Percentiles rank a stretch among this genome's conserved stretches.
Evolutionary conservation across 2,329 filamentous ascomycete genomes (phyloP).

Genomic region (Pseudomassariella vexata): DNA sequence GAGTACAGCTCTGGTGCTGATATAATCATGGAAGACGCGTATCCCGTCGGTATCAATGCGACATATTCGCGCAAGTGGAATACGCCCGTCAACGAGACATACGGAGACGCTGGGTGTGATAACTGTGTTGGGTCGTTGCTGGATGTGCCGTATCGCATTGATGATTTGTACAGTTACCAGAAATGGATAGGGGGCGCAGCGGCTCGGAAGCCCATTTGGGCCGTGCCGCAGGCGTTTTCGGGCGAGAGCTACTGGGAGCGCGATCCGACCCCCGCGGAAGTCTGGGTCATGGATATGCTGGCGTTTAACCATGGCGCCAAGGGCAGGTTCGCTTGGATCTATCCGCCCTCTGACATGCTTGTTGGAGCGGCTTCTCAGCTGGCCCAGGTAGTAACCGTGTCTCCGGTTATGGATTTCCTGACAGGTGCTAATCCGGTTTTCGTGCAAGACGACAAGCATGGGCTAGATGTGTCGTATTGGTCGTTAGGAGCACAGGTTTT

Average conservation of each 20-base stretch:
- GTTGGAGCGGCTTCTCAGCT: slow-evolving; percentile 32
- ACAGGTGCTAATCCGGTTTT: slow-evolving; percentile 22
- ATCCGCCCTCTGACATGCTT: slow-evolving; percentile 31
- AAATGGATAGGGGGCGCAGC: slow-evolving; percentile 31
- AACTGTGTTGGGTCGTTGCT: slow-evolving; percentile 47
- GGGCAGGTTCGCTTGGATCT: slow-evolving; percentile 39
- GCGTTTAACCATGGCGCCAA: slow-evolving; percentile 40
- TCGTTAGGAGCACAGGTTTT: slow-evolving; percentile 19
- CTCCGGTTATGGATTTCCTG: slow-evolving; percentile 33
- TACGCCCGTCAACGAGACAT: slow-evolving; percentile 51
- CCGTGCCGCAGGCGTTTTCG: slow-evolving; percentile 41
- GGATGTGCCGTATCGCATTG: slow-evolving; percentile 41
- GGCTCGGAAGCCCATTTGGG: slow-evolving; percentile 30
- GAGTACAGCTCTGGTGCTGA: slow-evolving; percentile 50
- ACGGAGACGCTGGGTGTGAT: slow-evolving; percentile 60
- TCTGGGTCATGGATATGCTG: slow-evolving; percentile 37
- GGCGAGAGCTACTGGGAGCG: slow-evolving; percentile 42
- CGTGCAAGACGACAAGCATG: slow-evolving; percentile 7
- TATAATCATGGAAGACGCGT: slow-evolving; percentile 54
- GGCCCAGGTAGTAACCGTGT: slow-evolving; percentile 27
- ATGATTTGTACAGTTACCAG: slow-evolving; percentile 32
- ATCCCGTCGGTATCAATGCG: slow-evolving; percentile 53
- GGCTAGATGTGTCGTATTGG: slow-evolving; percentile 33
- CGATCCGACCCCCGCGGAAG: slow-evolving; percentile 36
- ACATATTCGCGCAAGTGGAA: slow-evolving; percentile 45